Base-by-base conservation (phyloP, 352 stramenopile genomes). In the Phytophthora lateralis region DNA sequence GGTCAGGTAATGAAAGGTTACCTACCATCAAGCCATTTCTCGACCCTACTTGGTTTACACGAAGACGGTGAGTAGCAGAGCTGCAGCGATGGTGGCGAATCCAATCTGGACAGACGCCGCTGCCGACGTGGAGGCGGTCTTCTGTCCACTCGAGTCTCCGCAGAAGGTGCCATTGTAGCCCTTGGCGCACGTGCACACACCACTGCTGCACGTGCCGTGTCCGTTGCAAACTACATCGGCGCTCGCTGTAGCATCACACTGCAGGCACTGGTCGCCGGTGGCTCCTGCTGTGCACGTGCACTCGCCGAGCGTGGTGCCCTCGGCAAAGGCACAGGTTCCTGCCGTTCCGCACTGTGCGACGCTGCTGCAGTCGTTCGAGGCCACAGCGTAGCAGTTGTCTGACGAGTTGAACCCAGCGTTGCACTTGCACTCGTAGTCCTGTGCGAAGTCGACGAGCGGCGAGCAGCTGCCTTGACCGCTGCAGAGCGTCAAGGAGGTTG, bases 401-500 rank as follows among this genome's bases (percentile, higher is more conserved):
- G 72, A 76, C 38, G 63, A 57, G 45, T 82, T 75, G 63, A 85
- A 94, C 30, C 85, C 85, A 39, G 69, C 67, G 63, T 94, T 89
- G 68, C 85, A 94, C 53, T 87, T 80, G 68, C 85, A 94, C 47
- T 75, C 72, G 58, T 91, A 94, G 51, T 88, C 69, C 48, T 86
- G 67, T 12, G 76, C 67, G 35, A 90, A 91, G 32, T 70, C 38
- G 18, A 59, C 67, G 38, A 76, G 76, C 18, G 83, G 85, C 17
- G 79, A 73, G 60, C 82, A 94, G 50, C 82, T 91, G 29, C 85
- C 85, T 39, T 92, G 82, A 21, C 74, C 65, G 37, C 73, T 90
- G 70, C 85, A 94, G 11, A 92, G 76, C 24, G 74, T 76, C 4
- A 75, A 59, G 18, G 49, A 66, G 6, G 56, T 80, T n/a, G 37